Conservation (phyloP, 108 stramenopile species). For the Cyclotella kingstonii region DNA sequence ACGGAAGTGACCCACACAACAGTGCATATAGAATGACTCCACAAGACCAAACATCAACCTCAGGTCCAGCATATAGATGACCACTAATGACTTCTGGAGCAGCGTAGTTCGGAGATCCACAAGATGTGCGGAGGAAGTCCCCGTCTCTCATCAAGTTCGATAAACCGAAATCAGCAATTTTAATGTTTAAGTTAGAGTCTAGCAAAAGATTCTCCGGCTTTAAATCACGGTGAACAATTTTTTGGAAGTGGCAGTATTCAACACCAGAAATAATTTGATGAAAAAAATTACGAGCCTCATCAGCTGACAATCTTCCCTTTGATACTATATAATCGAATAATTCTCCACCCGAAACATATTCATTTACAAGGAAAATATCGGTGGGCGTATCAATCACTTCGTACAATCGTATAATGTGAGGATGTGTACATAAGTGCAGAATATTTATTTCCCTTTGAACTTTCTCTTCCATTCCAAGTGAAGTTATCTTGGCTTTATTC, state of each 20-base stretch:
- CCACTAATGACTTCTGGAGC: constrained; percentile 99
- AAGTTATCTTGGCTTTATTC: constrained; percentile 97
- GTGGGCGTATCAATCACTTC: constrained; percentile 98
- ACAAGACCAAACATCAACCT: constrained; percentile 99
- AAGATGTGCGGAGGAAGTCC: constrained; percentile 96
- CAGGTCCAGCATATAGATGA: constrained; percentile 97
- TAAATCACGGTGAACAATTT: constrained; percentile 98
- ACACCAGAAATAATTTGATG: constrained; percentile 98
- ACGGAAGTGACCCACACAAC: constrained; percentile 96
- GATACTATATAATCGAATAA: constrained; percentile 99
- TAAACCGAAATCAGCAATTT: constrained; percentile 99
- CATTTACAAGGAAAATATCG: constrained; percentile 99
- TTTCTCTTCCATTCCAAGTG: constrained; percentile 99
- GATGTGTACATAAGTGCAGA: constrained; percentile 97
- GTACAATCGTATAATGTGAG: constrained; percentile 98
- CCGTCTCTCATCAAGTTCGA: constrained; percentile 98
- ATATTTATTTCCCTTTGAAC: constrained; percentile 99
- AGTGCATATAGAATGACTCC: constrained; percentile 99
- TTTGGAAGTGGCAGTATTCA: constrained; percentile 99
- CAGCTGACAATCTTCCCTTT: constrained; percentile 91
- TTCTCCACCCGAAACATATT: constrained; percentile 98
- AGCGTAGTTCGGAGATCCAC: constrained; percentile 99
- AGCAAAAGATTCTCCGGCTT: constrained; percentile 97
- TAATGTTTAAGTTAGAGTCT: constrained; percentile 93
- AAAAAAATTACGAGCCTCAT: constrained; percentile 97